Conservation (phyloP, 2,329 filamentous ascomycete species). For the Epichloe gansuensis region DNA sequence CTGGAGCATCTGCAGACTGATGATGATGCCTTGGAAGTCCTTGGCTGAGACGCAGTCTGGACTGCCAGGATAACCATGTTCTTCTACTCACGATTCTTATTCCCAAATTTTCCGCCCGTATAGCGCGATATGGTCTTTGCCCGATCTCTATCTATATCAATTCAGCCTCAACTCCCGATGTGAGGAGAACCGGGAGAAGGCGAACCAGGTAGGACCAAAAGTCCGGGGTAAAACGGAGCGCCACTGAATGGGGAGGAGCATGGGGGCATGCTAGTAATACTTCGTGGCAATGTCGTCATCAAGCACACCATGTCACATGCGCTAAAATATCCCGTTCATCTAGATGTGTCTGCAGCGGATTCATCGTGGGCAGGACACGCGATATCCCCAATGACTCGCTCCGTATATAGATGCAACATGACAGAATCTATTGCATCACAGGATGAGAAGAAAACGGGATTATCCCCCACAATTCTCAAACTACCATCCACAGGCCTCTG, state of each 20-base stretch:
- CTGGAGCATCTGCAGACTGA: not conserved
- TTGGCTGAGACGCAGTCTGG: not conserved
- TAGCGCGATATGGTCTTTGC: not conserved
- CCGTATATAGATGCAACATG: not conserved
- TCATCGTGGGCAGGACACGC: not conserved
- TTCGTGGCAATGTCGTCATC: not conserved
- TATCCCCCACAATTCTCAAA: too few species aligned
- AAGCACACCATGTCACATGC: too few species aligned
- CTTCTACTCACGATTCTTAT: not conserved
- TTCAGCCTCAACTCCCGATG: not conserved
- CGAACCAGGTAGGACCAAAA: conserved; percentile 1
- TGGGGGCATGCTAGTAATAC: not conserved
- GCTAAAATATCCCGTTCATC: too few species aligned
- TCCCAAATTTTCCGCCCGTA: too few species aligned
- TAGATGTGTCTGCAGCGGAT: not conserved
- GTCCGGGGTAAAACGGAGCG: conserved; percentile 3
- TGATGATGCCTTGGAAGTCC: not conserved
- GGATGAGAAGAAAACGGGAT: too few species aligned
- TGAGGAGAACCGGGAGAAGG: not conserved
- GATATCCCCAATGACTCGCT: not conserved
- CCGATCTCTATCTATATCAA: not conserved
- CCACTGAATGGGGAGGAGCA: not conserved
- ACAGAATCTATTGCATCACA: too few species aligned
- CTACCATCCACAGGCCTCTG: too few species aligned
- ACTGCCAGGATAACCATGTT: not conserved